Evolutionary conservation across 495 filamentous ascomycete genomes (phyloP).

Genomic region (Stereocaulon alpinum): DNA sequence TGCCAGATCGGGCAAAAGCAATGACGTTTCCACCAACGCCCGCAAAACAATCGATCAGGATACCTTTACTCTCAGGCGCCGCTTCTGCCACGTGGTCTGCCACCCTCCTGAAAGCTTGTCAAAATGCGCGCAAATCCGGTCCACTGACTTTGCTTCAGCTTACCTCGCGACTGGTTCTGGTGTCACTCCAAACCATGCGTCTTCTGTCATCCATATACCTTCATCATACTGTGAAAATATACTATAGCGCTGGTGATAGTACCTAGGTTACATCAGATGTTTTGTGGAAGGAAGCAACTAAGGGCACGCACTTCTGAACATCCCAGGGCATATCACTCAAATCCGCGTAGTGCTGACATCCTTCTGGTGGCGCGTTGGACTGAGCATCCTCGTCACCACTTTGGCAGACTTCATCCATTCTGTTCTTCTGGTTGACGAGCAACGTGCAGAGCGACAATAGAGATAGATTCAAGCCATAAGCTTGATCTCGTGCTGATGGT

Average conservation of each 20-base stretch:
- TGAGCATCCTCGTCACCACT: background rate
- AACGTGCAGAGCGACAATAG: background rate
- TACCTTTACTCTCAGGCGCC: constrained; percentile 40
- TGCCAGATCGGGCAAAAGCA: constrained; percentile 68
- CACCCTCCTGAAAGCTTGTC: constrained; percentile 48
- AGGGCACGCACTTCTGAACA: constrained; percentile 53
- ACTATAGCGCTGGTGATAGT: constrained; percentile 76
- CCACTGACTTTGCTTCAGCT: constrained; percentile 17
- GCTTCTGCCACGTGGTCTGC: constrained; percentile 56
- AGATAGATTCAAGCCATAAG: background rate
- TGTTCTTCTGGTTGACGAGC: background rate
- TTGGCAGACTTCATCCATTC: background rate
- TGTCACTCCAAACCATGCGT: constrained; percentile 93
- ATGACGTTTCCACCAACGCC: constrained; percentile 94
- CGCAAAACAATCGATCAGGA: constrained; percentile 77
- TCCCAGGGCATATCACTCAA: constrained; percentile 59
- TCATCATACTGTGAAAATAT: constrained; percentile 77
- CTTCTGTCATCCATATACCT: constrained; percentile 80
- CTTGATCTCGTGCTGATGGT: too few relatives aligned
- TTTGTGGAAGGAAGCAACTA: background rate
- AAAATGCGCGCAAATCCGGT: constrained; percentile 1
- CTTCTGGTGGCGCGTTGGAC: constrained; percentile 29
- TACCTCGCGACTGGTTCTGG: constrained; percentile 84
- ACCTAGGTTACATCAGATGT: constrained; percentile 41
- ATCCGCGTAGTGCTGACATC: constrained; percentile 56